Evolutionary conservation across 1,139 yeast genomes (phyloP).

Genomic region (Suhomyces wounanorum): DNA sequence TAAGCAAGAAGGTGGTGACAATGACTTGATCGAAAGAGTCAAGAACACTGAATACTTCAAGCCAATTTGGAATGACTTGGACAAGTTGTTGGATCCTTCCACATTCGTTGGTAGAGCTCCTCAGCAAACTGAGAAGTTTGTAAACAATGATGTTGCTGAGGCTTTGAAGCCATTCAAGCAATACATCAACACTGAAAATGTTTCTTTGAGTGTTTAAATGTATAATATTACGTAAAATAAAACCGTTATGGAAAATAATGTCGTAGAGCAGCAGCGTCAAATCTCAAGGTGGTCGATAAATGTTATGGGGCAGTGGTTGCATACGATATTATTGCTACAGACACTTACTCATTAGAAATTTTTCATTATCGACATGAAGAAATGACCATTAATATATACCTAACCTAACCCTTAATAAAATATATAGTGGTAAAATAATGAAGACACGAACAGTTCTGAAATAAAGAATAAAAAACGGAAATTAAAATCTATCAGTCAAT

Average conservation of each 20-base stretch:
- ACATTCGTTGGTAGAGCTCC: conserved; percentile 99
- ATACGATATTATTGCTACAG: too few species aligned
- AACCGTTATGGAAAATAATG: too few species aligned
- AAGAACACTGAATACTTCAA: conserved; percentile 77
- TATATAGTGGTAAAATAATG: neutral
- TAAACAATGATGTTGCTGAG: conserved; percentile 76
- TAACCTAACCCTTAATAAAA: neutral
- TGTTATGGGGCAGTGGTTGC: too few species aligned
- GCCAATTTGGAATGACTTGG: conserved; percentile 88
- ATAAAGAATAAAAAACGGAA: neutral
- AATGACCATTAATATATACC: neutral
- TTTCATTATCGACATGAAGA: neutral
- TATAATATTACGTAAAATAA: neutral
- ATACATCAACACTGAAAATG: conserved; percentile 62
- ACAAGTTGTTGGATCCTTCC: conserved; percentile 77
- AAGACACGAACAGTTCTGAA: neutral
- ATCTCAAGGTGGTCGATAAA: too few species aligned
- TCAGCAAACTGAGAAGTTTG: conserved; percentile 93
- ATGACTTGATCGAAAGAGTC: conserved; percentile 90
- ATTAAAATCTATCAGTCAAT: neutral
- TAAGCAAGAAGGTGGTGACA: conserved; percentile 98
- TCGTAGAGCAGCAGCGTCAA: too few species aligned
- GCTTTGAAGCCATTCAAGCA: conserved; percentile 74
- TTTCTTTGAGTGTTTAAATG: conserved; percentile 46
- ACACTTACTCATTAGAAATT: neutral